Base-by-base conservation (phyloP, 768 basidiomycete genomes). In the Trametopsis cervina region DNA sequence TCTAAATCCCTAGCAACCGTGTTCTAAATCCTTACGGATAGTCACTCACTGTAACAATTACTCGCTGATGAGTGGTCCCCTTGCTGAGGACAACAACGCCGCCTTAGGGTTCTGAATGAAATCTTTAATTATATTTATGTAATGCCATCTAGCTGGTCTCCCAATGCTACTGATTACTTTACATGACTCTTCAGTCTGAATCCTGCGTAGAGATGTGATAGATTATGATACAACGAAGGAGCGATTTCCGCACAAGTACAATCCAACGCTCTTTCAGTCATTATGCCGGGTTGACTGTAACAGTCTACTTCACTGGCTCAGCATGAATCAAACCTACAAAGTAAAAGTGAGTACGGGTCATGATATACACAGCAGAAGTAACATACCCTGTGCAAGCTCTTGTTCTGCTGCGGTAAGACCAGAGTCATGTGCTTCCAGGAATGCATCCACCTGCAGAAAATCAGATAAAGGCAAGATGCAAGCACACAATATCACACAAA, bases 361-460 rank as follows among this genome's bases (percentile, higher is more conserved):
- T 2, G 2, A 13, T 26, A 4, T 12, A 35, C 24, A 27, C 26
- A 24, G 13, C 17, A 41, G 39, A 9, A 35, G 42, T 2, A 29
- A 61, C 75, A 53, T 54, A 85, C 87, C 88, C 66, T 84, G 82
- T 5, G 85, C 85, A 18, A 85, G 75, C 54, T 80, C 77, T 63
- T 84, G 80, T 58, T 92, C 86, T 3, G 81, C 87, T 50, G 87
- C 85, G 3, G 83, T 81, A 45, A 91, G 69, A 15, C 89, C 88
- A 5, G 85, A 81, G 66, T 91, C 93, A 62, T 97, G 89, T 2
- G 89, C 93, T 59, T 96, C 92, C 38, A 97, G 71, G 76, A 95
- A 95, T 0, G 91, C 92, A 60, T 95, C 92, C 46, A 93, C 89
- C 83, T 86, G 54, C 17, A 13, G 7, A 33, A 22, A 24, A 22